Evolutionary conservation across 768 basidiomycete species (phyloP), one percentile per base, ranked within the genome.

Genomic region (Lactifluus pinguis): DNA sequence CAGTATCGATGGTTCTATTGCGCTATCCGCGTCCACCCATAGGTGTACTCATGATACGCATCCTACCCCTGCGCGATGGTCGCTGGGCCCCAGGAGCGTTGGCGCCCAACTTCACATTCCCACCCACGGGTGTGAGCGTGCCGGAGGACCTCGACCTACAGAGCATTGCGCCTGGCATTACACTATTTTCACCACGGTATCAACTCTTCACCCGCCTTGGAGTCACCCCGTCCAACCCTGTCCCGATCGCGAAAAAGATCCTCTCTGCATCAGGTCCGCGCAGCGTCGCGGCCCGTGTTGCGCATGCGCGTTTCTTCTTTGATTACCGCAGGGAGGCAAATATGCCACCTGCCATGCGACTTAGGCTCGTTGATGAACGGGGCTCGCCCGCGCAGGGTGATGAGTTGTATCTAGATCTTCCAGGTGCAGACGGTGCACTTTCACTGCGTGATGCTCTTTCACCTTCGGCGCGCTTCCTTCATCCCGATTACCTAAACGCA

Each of bases 271-370:
- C 25, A 17, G 57, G 45, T 21, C 63, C 56, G 6, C 55, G 52
- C 4, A 38, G 6, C 30, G 42, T 65, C n/a, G 19, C 36, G 9
- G 34, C 45, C 8, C 56, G 55, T 7, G 11, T 65, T 21, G 8
- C 30, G 17, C 56, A 65, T 17, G 63, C 63, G 3, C 45, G 61
- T 34, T 65, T 65, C 52, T 65, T 65, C 56, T 65, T 65, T 36
- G 63, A 63, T n/a, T 32, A 65, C 32, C 61, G 63, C 21, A 11
- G 2, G 17, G 41, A n/a, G 10, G 9, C 7, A 13, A 49, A 36
- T 1, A 62, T 65, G 55, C 63, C 61, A 0, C 25, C 47, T 30
- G 45, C 61, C 17, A 30, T 50, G 29, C 38, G 56, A 15, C 60
- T 65, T 42, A 51, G 56, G 25, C 50, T 65, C 2, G 48, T 25